Evolutionary conservation across 2,329 filamentous ascomycete species (phyloP).

Genomic region (Colletotrichum australisinense): DNA sequence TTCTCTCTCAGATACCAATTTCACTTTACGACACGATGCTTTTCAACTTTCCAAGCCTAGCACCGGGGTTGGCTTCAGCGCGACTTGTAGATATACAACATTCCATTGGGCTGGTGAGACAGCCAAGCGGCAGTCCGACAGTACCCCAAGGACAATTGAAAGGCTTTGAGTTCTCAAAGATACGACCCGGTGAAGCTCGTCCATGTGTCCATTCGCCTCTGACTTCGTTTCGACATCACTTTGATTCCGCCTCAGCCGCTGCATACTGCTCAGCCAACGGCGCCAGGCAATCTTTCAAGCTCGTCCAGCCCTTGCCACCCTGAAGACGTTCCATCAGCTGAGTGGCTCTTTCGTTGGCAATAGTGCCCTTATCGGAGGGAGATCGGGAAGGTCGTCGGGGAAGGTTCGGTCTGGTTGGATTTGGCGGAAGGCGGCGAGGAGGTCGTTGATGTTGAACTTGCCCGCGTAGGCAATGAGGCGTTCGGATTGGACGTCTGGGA

Average conservation of each 20-base stretch:
- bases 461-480: slow-evolving; percentile 11
- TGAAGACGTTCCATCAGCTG: neutral
- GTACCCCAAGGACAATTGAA: slow-evolving; percentile 20
- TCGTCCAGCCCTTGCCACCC: slow-evolving; percentile 8
- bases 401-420: neutral
- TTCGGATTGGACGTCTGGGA: slow-evolving; percentile 20
- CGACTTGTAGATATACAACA: slow-evolving; percentile 24
- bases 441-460: slow-evolving; percentile 19
- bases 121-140: slow-evolving; percentile 13
- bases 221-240: neutral
- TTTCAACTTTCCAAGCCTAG: slow-evolving; percentile 20
- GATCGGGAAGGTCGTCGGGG: slow-evolving; percentile 11
- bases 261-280: slow-evolving; percentile 13
- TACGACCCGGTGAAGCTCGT: neutral
- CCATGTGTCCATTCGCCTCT: neutral
- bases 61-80: slow-evolving; percentile 8
- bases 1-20: slow-evolving; percentile 28
- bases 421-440: slow-evolving; percentile 16
- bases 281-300: slow-evolving; percentile 2
- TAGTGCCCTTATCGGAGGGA: slow-evolving; percentile 12
- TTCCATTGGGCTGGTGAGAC: slow-evolving; percentile 1
- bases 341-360: slow-evolving; percentile 14
- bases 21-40: slow-evolving; percentile 30
- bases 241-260: neutral
- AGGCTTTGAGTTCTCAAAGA: neutral